Evolutionary conservation across 179 eudicot genomes (phyloP).

Genomic region (Heliamphora pulchella): DNA sequence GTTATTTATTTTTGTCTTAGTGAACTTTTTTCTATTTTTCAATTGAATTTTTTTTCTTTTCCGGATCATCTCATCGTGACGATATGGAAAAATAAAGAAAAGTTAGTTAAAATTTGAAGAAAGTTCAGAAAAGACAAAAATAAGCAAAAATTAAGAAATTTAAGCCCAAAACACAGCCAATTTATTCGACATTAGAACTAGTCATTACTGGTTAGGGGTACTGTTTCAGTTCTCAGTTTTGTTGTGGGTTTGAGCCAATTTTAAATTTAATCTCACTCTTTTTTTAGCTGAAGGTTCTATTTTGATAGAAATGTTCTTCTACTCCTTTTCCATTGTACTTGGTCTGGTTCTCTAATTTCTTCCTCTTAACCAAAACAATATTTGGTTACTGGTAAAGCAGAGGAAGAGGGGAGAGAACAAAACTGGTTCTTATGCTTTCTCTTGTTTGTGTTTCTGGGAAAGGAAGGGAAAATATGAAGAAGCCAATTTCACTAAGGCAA

Average conservation of each 20-base stretch:
- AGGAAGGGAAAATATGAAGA: not conserved
- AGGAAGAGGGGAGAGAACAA: not conserved
- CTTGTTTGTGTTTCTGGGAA: not conserved
- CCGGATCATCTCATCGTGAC: too few species aligned
- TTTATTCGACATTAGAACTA: too few species aligned
- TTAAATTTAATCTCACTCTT: too few species aligned
- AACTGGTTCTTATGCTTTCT: conserved; percentile 1
- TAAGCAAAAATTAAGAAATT: too few species aligned
- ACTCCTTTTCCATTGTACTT: not conserved
- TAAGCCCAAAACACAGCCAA: too few species aligned
- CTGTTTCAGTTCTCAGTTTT: not conserved
- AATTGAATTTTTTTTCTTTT: too few species aligned
- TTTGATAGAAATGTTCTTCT: not conserved
- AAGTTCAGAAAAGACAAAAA: too few species aligned
- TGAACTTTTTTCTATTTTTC: too few species aligned
- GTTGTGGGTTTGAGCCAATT: not conserved
- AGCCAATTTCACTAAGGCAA: not conserved
- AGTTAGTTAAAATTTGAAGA: too few species aligned
- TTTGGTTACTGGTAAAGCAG: not conserved
- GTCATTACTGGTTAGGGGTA: too few species aligned
- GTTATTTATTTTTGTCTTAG: too few species aligned
- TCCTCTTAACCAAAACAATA: not conserved
- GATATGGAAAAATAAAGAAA: too few species aligned
- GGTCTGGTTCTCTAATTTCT: not conserved
- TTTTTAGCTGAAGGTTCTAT: not conserved